Evolutionary conservation across 192 early-diverging fungal species (phyloP).

Genomic region (Lobosporangium transversale): DNA sequence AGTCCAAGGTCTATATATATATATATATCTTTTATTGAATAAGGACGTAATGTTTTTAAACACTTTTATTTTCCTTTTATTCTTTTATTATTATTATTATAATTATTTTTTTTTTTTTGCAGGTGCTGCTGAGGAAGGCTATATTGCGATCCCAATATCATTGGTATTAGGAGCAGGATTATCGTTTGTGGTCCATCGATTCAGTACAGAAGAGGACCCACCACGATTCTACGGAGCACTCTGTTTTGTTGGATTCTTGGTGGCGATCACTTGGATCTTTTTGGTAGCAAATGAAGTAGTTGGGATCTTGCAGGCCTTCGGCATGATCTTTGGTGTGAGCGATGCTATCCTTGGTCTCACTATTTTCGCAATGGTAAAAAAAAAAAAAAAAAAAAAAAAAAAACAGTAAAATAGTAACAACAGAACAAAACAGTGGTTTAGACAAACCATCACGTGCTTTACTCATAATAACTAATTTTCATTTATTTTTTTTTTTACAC

Average conservation of each 20-base stretch:
- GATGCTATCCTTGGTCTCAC: constrained; percentile 86
- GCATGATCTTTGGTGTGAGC: constrained; percentile 78
- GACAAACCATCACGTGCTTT: too few species aligned
- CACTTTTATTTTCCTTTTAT: too few species aligned
- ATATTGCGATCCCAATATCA: constrained; percentile 36
- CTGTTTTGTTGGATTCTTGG: constrained; percentile 77
- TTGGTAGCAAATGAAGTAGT: constrained; percentile 92
- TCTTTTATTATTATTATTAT: too few species aligned
- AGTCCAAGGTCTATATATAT: too few species aligned
- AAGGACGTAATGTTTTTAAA: too few species aligned
- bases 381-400: too few species aligned
- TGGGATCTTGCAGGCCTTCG: constrained; percentile 83
- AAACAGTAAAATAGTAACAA: not conserved
- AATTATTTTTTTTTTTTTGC: too few species aligned
- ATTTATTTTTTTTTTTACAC: not conserved
- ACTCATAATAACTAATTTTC: too few species aligned
- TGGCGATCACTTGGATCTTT: constrained; percentile 88
- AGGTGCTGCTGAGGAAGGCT: constrained; percentile 35
- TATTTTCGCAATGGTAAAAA: constrained; percentile 82
- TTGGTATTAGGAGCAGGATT: constrained; percentile 38
- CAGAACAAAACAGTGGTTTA: not conserved
- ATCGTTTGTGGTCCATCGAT: constrained; percentile 30
- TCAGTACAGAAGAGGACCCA: constrained; percentile 50
- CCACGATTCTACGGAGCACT: constrained; percentile 60
- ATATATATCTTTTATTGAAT: too few species aligned